Conservation (phyloP, 192 early-diverging fungal genomes). For the Rhizophagus clarus region DNA sequence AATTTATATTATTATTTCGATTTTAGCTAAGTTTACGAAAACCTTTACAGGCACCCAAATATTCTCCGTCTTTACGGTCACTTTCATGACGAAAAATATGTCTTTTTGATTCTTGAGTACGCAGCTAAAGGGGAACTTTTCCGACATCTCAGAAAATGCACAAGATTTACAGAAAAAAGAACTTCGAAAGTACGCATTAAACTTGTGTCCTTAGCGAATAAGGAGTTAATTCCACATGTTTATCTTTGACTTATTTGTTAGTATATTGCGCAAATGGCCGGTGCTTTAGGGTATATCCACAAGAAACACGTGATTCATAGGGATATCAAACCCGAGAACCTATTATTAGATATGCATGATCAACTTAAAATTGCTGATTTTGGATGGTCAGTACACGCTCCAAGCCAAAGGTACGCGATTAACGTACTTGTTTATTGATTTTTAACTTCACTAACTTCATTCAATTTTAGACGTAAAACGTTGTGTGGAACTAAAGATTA, state of each 20-base stretch:
- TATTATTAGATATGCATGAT: slow-evolving; percentile 82
- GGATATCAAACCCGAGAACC: slow-evolving; percentile 97
- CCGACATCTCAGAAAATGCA: slow-evolving; percentile 72
- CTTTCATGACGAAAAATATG: slow-evolving; percentile 91
- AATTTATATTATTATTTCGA: too few species aligned
- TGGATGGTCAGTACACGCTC: slow-evolving; percentile 94
- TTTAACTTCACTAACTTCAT: neutral
- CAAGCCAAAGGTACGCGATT: slow-evolving; percentile 54
- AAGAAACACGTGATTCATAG: slow-evolving; percentile 91
- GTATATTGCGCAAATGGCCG: slow-evolving; percentile 80
- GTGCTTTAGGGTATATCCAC: slow-evolving; percentile 86
- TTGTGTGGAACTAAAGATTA: slow-evolving; percentile 97
- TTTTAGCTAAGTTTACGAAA: neutral
- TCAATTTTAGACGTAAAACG: slow-evolving; percentile 61
- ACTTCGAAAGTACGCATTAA: slow-evolving; percentile 65
- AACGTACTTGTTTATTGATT: neutral
- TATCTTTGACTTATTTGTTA: neutral
- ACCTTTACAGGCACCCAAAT: slow-evolving; percentile 64
- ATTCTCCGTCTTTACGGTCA: slow-evolving; percentile 95
- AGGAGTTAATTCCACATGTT: neutral
- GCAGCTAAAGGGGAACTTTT: slow-evolving; percentile 95
- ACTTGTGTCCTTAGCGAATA: neutral
- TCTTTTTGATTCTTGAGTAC: slow-evolving; percentile 94
- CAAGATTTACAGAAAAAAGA: slow-evolving; percentile 70
- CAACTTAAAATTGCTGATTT: slow-evolving; percentile 97